Percentiles rank a stretch among this genome's conserved stretches.
Evolutionary conservation across 2,329 filamentous ascomycete genomes (phyloP).

Genomic region (Ophiostoma ulmi): DNA sequence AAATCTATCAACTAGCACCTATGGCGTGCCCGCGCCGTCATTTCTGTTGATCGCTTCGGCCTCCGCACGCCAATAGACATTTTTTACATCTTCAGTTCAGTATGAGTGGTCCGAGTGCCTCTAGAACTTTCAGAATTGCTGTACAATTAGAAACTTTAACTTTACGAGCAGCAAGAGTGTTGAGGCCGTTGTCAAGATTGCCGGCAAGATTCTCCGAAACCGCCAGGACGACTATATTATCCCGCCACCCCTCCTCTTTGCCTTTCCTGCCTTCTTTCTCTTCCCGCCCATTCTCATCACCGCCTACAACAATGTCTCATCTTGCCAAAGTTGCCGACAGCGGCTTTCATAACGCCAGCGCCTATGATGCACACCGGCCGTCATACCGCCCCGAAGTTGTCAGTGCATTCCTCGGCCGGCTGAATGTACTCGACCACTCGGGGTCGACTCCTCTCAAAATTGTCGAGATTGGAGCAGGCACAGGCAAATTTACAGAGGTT

Average conservation of each 20-base stretch:
- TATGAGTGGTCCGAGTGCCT: neutral
- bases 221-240: neutral
- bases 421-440: conserved; percentile 43
- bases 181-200: neutral
- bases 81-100: neutral
- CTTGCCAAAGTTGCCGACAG: conserved; percentile 39
- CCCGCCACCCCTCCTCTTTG: neutral
- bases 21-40: neutral
- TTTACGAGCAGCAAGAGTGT: neutral
- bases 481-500: conserved; percentile 35
- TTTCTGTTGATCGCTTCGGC: neutral
- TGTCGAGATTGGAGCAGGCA: conserved; percentile 35
- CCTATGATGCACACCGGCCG: conserved; percentile 64
- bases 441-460: conserved; percentile 37
- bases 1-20: neutral
- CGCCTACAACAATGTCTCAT: neutral
- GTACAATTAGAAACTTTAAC: neutral
- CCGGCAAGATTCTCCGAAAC: neutral
- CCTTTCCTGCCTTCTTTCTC: neutral
- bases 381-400: conserved; percentile 59
- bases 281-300: neutral
- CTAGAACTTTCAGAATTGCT: neutral
- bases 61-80: neutral
- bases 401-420: conserved; percentile 50
- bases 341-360: conserved; percentile 59